Percentiles rank a stretch among this genome's conserved stretches.
phyloP scores from a whole-genome alignment of 768 basidiomycete genomes.

The Pisolithus tinctorius region DNA sequence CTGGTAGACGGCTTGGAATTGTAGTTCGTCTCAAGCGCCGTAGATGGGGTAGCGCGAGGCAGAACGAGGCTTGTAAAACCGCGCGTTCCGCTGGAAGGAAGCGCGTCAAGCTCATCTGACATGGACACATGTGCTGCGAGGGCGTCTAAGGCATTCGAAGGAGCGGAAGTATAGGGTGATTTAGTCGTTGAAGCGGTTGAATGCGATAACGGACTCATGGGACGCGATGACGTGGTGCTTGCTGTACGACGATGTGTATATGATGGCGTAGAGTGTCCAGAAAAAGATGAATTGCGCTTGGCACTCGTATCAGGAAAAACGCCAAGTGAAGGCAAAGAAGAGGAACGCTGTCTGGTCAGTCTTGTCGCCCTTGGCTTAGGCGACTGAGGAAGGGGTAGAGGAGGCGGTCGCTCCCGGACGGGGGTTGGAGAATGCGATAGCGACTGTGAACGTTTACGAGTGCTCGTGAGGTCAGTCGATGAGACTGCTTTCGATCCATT shows the following conservation, averaged over 20 bases:
- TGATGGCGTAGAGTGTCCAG: slow-evolving; percentile 5
- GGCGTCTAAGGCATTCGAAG: slow-evolving; percentile 25
- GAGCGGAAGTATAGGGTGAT: slow-evolving; percentile 25
- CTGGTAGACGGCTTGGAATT: slow-evolving; percentile 10
- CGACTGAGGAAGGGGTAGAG: slow-evolving; percentile 13
- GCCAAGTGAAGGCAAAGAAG: slow-evolving; percentile 24
- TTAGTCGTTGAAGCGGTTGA: slow-evolving; percentile 20
- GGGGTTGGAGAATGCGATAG: slow-evolving; percentile 8
- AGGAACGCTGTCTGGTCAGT: slow-evolving; percentile 23
- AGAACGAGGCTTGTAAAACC: slow-evolving; percentile 50
- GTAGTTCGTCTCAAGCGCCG: slow-evolving; percentile 10
- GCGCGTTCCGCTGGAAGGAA: slow-evolving; percentile 45
- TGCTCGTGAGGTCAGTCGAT: slow-evolving; percentile 1
- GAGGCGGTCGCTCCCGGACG: slow-evolving; percentile 1
- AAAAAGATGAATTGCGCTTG: slow-evolving; percentile 1
- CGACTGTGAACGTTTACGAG: slow-evolving; percentile 14
- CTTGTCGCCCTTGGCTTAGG: slow-evolving; percentile 18
- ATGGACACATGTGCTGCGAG: slow-evolving; percentile 25
- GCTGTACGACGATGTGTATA: slow-evolving; percentile 4
- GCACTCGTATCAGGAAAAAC: slow-evolving; percentile 2
- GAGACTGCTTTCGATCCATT: background rate
- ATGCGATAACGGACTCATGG: slow-evolving; percentile 9
- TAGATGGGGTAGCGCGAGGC: slow-evolving; percentile 31
- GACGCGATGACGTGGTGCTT: slow-evolving; percentile 10
- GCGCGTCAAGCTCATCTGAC: slow-evolving; percentile 16